Evolutionary conservation across 805 yeast species (phyloP).

Genomic region (Candida berthetii): DNA sequence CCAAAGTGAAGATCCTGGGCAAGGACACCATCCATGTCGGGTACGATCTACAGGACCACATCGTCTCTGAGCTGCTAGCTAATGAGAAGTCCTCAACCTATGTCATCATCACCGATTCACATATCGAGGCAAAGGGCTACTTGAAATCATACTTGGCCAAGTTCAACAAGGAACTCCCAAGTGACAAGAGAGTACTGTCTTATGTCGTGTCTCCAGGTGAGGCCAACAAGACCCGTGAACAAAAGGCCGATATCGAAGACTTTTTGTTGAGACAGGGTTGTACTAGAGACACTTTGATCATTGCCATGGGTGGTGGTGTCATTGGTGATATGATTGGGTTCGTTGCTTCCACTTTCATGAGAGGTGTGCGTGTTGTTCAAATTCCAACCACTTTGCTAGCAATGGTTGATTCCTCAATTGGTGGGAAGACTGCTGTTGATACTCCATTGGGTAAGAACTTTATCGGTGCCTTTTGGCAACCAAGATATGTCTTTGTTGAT

Average conservation of each 20-base stretch:
- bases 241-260: slow-evolving; percentile 93
- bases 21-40: slow-evolving; percentile 87
- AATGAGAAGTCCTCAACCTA: slow-evolving; percentile 81
- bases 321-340: slow-evolving; percentile 99
- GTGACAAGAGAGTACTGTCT: slow-evolving; percentile 57
- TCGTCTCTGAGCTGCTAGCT: slow-evolving; percentile 58
- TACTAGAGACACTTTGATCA: slow-evolving; percentile 89
- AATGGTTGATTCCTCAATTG: slow-evolving; percentile 97
- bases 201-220: slow-evolving; percentile 91
- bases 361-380: slow-evolving; percentile 93
- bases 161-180: slow-evolving; percentile 39
- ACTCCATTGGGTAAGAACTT: slow-evolving; percentile 95
- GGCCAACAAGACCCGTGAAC: slow-evolving; percentile 77
- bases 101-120: slow-evolving; percentile 83
- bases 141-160: slow-evolving; percentile 38
- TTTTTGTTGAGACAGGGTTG: slow-evolving; percentile 77
- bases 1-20: slow-evolving; percentile 73
- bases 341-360: slow-evolving; percentile 99
- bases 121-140: slow-evolving; percentile 63
- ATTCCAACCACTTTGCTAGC: slow-evolving; percentile 90
- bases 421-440: slow-evolving; percentile 98
- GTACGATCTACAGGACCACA: slow-evolving; percentile 67
- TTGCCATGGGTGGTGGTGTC: slow-evolving; percentile 98
- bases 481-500: slow-evolving; percentile 81
- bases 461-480: slow-evolving; percentile 98